These are phyloP conservation scores for Cymbopogon citratus DNA, from an alignment of 176 grass and related monocot species.

Conservation along the genomic window DNA sequence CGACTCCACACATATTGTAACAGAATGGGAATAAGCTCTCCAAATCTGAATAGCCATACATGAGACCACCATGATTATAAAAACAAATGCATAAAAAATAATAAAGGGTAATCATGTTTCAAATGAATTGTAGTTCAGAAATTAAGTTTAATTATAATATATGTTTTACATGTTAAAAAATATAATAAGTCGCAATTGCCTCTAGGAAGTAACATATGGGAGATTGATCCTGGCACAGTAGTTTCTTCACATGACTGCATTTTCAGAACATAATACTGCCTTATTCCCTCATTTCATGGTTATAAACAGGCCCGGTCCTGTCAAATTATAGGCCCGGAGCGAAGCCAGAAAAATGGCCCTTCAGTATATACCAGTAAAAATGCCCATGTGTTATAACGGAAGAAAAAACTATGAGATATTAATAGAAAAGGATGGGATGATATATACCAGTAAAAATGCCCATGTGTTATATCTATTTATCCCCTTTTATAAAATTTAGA, in stretches of 20 bases:
- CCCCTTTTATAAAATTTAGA: no score
- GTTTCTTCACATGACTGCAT: conserved; percentile 4
- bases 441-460: no score
- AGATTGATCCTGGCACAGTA: conserved; percentile 8
- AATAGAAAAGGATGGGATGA: no score
- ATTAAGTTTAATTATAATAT: neutral
- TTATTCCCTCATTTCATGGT: neutral
- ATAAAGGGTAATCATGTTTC: conserved; percentile 14
- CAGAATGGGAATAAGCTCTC: conserved; percentile 53
- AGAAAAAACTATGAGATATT: no score
- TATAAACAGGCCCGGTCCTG: no score
- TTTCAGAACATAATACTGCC: conserved; percentile 23
- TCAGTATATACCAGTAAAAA: no score
- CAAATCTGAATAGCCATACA: conserved; percentile 54
- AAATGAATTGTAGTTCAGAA: conserved; percentile 9
- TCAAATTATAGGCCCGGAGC: no score
- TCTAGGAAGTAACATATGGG: neutral
- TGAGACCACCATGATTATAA: conserved; percentile 1
- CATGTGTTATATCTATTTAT: no score
- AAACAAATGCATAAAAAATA: neutral
- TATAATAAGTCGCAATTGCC: conserved; percentile 5
- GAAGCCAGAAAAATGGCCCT: no score
- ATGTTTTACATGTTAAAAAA: neutral
- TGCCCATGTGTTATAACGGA: no score
- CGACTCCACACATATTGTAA: conserved; percentile 68